A percentile compares a stretch with the other conserved stretches of the same genome.
phyloP scores from a whole-genome alignment of 2,329 filamentous ascomycete genomes.

The Monilinia polystroma region DNA sequence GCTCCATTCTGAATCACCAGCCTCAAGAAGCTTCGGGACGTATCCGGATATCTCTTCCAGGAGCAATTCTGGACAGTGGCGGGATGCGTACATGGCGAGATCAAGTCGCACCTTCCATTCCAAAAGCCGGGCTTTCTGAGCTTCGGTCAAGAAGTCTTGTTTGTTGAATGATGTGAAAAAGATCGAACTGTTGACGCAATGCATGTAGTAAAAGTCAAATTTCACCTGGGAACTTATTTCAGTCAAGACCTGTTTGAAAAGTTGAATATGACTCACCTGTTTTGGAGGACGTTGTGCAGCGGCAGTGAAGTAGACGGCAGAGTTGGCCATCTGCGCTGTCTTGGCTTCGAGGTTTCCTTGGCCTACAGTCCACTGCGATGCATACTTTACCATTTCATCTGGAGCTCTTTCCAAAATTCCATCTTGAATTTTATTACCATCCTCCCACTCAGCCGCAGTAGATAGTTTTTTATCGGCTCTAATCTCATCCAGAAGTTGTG shows the following conservation, averaged over 20 bases:
- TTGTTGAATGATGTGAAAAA: constrained; percentile 70
- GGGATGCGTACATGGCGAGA: constrained; percentile 70
- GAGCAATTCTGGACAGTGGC: constrained; percentile 60
- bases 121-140: constrained; percentile 66
- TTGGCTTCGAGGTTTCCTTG: constrained; percentile 50
- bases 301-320: constrained; percentile 50
- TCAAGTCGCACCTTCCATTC: constrained; percentile 81
- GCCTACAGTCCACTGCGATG: constrained; percentile 58
- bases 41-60: constrained; percentile 61
- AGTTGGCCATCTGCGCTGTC: constrained; percentile 69
- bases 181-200: constrained; percentile 69
- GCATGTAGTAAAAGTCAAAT: constrained; percentile 82
- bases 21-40: constrained; percentile 43
- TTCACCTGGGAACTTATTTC: constrained; percentile 49
- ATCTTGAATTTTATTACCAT: constrained; percentile 65
- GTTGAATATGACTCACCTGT: constrained; percentile 34
- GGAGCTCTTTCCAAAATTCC: constrained; percentile 64
- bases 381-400: constrained; percentile 61
- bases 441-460: constrained; percentile 49
- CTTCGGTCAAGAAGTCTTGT: constrained; percentile 58
- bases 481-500: constrained; percentile 62
- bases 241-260: not conserved
- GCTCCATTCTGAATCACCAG: constrained; percentile 34
- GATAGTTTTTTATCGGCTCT: constrained; percentile 56
- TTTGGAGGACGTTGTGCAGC: constrained; percentile 62